Base-by-base conservation (phyloP, 2,329 filamentous ascomycete species). In the Sporothrix schenckii region DNA sequence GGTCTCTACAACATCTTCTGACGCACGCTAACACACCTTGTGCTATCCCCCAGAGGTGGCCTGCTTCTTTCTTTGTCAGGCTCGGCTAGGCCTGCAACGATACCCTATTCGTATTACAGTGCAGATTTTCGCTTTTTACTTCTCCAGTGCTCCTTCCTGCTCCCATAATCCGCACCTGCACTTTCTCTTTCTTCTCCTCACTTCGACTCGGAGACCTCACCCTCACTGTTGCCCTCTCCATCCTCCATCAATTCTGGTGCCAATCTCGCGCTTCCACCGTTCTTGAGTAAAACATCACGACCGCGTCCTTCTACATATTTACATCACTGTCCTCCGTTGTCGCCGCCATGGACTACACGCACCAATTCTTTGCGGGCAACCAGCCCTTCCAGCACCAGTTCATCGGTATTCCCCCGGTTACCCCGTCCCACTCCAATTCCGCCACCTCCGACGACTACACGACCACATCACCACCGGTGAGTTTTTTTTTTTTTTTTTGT, bases 321-420 rank as follows among this genome's bases (percentile, higher is more conserved):
- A 30, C 60, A 1, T 49, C 52, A n/a, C 34, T 44, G 39, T 53
- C 53, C 24, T 14, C 39, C 11, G 34, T 21, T 47, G 41, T 14
- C 47, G 44, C 65, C 71, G 69, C 71, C 68, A 87, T 88, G 86
- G 85, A 87, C 77, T 88, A 84, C 78, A 80, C 83, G 61, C 56
- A 74, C 73, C 78, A 81, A 60, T 87, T 85, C 77, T 85, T 81
- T 74, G 74, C 81, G 66, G 81, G 80, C 76, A 76, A 80, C 72
- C 83, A 85, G 79, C 80, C 83, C 66, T 87, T 85, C 79, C 84
- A 84, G 75, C 73, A 85, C 78, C 84, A 83, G 75, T 87, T 87
- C 77, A 82, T 87, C 77, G 80, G 82, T 73, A 83, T 87, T 69
- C 80, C 83, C 70, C 85, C 85, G 63, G 76, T 86, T 76, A 87